Conservation (phyloP, 371 early-diverging fungal genomes). For the Batrachochytrium dendrobatidis region DNA sequence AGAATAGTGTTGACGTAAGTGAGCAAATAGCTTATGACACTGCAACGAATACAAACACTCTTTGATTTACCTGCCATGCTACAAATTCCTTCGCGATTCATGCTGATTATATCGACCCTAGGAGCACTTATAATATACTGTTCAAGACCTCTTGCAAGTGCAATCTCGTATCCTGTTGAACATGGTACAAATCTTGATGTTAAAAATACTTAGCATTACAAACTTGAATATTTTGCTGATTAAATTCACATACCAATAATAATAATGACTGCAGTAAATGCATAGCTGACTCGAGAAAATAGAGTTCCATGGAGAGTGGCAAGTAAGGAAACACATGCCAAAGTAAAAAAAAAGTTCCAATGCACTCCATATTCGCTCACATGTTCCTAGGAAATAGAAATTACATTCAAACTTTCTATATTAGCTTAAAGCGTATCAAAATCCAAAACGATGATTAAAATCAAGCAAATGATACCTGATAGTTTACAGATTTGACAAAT, state of each 20-base stretch:
- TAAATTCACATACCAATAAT: slow-evolving; percentile 36
- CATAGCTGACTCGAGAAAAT: slow-evolving; percentile 49
- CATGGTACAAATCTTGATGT: not conserved
- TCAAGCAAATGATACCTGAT: too few relatives aligned
- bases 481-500: slow-evolving; percentile 73
- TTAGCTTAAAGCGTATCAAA: too few relatives aligned
- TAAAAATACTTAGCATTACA: too few relatives aligned
- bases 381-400: slow-evolving; percentile 57
- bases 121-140: slow-evolving; percentile 72
- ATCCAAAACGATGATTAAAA: too few relatives aligned
- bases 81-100: slow-evolving; percentile 88
- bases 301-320: slow-evolving; percentile 18
- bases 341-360: slow-evolving; percentile 97
- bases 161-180: not conserved
- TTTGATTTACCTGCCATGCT: slow-evolving; percentile 58
- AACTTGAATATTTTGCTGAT: too few relatives aligned
- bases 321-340: slow-evolving; percentile 76
- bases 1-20: not conserved
- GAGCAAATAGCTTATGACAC: not conserved
- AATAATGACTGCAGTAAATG: slow-evolving; percentile 39
- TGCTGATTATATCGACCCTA: slow-evolving; percentile 63
- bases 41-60: not conserved
- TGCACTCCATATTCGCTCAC: slow-evolving; percentile 94
- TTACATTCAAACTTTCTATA: not conserved
- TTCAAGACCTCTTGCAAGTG: slow-evolving; percentile 43